Conservation (phyloP, 2,329 filamentous ascomycete species). For the Plectosphaerella sp. region DNA sequence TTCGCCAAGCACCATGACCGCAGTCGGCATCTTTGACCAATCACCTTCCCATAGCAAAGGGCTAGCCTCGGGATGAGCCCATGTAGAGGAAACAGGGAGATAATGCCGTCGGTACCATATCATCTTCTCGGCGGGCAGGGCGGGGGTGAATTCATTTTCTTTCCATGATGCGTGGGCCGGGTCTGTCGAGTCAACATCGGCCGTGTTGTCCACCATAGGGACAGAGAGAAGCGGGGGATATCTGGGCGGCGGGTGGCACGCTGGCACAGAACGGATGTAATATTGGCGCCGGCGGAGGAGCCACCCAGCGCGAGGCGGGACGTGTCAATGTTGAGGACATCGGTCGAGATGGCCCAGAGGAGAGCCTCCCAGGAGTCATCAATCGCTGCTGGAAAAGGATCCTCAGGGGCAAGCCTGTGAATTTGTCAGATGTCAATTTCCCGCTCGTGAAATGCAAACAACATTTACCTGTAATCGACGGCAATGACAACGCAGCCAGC, state of each 20-base stretch:
- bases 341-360: constrained; percentile 34
- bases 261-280: constrained; percentile 49
- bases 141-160: constrained; percentile 44
- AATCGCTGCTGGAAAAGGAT: constrained; percentile 51
- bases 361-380: constrained; percentile 53
- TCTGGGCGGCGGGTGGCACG: constrained; percentile 33
- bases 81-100: constrained; percentile 40
- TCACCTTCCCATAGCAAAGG: constrained; percentile 46
- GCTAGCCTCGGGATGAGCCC: constrained; percentile 47
- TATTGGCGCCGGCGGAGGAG: constrained; percentile 45
- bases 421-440: neutral
- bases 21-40: constrained; percentile 44
- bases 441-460: too few species aligned
- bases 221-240: constrained; percentile 43
- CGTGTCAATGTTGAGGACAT: constrained; percentile 32
- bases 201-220: constrained; percentile 55
- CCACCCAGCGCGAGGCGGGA: constrained; percentile 36
- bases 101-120: constrained; percentile 57
- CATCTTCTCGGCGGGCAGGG: constrained; percentile 53
- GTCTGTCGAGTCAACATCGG: constrained; percentile 33
- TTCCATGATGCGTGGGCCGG: constrained; percentile 41
- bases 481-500: constrained; percentile 48
- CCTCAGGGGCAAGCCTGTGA: constrained; percentile 48
- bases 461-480: constrained; percentile 46
- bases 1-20: constrained; percentile 49